Conservation (phyloP, 2,329 filamentous ascomycete species). For the Nemania bipapillata region DNA sequence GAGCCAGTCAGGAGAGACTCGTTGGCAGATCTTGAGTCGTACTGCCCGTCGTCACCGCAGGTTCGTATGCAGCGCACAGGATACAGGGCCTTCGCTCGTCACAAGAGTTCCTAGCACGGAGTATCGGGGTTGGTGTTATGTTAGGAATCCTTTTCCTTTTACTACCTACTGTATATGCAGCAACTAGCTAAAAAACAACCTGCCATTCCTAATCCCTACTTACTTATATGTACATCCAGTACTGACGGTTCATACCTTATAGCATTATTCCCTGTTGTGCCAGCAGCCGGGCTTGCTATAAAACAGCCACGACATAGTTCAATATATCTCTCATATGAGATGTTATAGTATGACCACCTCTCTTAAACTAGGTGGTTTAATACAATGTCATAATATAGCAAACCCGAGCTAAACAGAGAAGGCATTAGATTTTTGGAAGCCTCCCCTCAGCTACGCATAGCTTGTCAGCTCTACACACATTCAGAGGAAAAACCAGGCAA, state of each 20-base stretch:
- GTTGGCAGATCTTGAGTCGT: constrained; percentile 16
- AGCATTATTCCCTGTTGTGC: not conserved
- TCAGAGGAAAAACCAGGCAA: constrained; percentile 6
- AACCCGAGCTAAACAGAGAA: constrained; percentile 3
- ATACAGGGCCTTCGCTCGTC: not conserved
- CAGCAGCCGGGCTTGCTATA: not conserved
- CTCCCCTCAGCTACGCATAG: constrained; percentile 22
- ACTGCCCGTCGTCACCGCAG: not conserved
- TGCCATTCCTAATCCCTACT: not conserved
- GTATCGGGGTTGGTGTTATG: not conserved
- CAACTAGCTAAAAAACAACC: not conserved
- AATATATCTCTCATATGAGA: constrained; percentile 16
- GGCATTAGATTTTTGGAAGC: constrained; percentile 11
- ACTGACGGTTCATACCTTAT: no score
- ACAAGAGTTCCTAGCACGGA: not conserved
- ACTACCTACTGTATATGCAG: not conserved
- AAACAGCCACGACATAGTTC: constrained; percentile 16
- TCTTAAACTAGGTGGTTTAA: no score
- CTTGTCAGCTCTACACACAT: constrained; percentile 28
- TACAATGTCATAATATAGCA: no score
- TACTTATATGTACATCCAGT: no score
- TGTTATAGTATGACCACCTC: no score
- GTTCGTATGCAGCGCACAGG: not conserved
- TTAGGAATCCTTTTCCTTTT: not conserved
- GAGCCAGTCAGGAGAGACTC: not conserved